phyloP scores from a whole-genome alignment of 352 stramenopile species.

The Phytophthora pluvialis region DNA sequence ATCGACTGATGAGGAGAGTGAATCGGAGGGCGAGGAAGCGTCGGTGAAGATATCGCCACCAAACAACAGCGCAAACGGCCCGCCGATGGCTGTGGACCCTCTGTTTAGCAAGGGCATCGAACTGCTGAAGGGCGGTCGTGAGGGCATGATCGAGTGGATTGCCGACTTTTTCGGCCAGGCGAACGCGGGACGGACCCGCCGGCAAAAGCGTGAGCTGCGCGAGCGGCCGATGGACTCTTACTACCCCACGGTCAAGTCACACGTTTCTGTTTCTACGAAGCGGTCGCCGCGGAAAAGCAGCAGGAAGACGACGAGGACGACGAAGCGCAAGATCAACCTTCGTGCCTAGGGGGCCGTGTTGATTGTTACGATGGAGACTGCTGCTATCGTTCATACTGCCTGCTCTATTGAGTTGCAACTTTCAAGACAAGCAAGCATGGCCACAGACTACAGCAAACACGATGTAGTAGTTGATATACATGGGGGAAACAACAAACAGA shows the following conservation, averaged over 20 bases:
- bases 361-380: constrained; percentile 17
- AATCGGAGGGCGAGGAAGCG: constrained; percentile 29
- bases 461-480: constrained; percentile 31
- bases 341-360: constrained; percentile 18
- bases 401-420: constrained; percentile 18
- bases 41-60: constrained; percentile 25
- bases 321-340: constrained; percentile 40
- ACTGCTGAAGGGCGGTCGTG: constrained; percentile 73
- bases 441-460: constrained; percentile 27
- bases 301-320: constrained; percentile 21
- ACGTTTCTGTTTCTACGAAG: constrained; percentile 29
- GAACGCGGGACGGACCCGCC: constrained; percentile 68
- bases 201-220: constrained; percentile 62
- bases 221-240: constrained; percentile 79
- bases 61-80: constrained; percentile 23
- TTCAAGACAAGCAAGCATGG: constrained; percentile 12
- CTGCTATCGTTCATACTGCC: constrained; percentile 9
- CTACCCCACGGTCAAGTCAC: constrained; percentile 74
- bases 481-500: constrained; percentile 18
- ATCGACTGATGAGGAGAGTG: constrained; percentile 24
- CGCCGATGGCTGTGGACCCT: constrained; percentile 69
- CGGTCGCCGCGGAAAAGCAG: constrained; percentile 29
- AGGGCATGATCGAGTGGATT: constrained; percentile 80
- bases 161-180: constrained; percentile 73
- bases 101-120: constrained; percentile 84